Conservation (phyloP, 768 basidiomycete genomes). For the Panaeolus papilionaceus region DNA sequence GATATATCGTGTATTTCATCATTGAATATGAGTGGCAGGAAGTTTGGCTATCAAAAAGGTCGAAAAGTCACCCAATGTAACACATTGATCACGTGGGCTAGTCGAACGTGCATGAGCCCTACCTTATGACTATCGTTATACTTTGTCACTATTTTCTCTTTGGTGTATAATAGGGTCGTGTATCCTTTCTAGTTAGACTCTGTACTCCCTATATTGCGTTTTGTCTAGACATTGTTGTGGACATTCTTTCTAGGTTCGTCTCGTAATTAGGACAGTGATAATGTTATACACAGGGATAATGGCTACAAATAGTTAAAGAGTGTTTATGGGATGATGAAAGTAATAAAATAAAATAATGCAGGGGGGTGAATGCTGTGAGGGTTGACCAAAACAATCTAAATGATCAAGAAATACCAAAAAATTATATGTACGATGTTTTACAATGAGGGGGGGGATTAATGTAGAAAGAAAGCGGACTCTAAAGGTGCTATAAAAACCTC, state of each 20-base stretch:
- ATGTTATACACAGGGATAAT: not conserved
- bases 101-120: too few species aligned
- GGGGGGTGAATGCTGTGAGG: not conserved
- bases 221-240: not conserved
- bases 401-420: too few species aligned
- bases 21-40: too few species aligned
- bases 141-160: not conserved
- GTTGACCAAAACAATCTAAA: not conserved
- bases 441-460: not conserved
- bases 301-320: not conserved
- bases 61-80: too few species aligned
- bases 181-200: not conserved
- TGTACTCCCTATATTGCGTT: not conserved
- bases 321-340: not conserved
- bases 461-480: not conserved
- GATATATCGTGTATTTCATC: too few species aligned
- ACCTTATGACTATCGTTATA: constrained; percentile 12
- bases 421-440: too few species aligned
- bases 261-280: not conserved
- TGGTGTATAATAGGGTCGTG: not conserved
- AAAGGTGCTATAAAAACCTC: not conserved
- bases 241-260: not conserved
- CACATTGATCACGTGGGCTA: too few species aligned
- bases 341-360: not conserved
- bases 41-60: too few species aligned